phyloP scores from a whole-genome alignment of 2,329 filamentous ascomycete species.

The Zalaria obscura region DNA sequence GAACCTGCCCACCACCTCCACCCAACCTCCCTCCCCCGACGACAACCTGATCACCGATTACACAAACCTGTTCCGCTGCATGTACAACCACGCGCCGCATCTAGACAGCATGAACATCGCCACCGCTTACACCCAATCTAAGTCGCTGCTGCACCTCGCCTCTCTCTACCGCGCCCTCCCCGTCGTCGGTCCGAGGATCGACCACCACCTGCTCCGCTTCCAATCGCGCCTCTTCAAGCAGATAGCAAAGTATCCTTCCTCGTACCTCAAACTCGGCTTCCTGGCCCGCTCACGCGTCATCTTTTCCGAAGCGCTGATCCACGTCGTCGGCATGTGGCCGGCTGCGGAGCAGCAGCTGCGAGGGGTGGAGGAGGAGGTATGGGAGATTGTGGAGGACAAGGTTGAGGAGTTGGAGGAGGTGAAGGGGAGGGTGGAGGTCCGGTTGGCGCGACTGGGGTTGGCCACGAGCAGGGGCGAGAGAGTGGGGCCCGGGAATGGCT shows the following conservation, averaged over 20 bases:
- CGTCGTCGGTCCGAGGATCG: conserved; percentile 77
- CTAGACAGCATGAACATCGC: conserved; percentile 82
- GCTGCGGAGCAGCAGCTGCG: conserved; percentile 64
- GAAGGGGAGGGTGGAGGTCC: conserved; percentile 64
- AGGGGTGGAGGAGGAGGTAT: conserved; percentile 56
- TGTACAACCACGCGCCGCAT: conserved; percentile 80
- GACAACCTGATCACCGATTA: conserved; percentile 79
- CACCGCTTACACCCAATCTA: conserved; percentile 86
- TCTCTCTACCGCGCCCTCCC: conserved; percentile 86
- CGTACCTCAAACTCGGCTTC: conserved; percentile 80
- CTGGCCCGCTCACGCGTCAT: conserved; percentile 67
- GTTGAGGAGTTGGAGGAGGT: conserved; percentile 80
- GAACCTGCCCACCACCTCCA: conserved; percentile 31
- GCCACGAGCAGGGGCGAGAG: conserved; percentile 70
- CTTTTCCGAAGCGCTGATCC: conserved; percentile 68
- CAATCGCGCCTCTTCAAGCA: conserved; percentile 87
- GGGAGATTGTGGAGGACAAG: conserved; percentile 90
- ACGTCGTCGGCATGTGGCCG: conserved; percentile 92
- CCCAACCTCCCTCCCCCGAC: conserved; percentile 36
- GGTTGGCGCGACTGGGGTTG: conserved; percentile 67
- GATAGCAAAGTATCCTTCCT: conserved; percentile 89
- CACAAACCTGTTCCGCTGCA: conserved; percentile 87
- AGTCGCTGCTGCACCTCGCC: conserved; percentile 73
- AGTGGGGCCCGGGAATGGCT: conserved; percentile 64
- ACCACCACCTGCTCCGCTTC: conserved; percentile 88